Base-by-base conservation (phyloP, 2,329 filamentous ascomycete species). In the Fusarium goolgardi region DNA sequence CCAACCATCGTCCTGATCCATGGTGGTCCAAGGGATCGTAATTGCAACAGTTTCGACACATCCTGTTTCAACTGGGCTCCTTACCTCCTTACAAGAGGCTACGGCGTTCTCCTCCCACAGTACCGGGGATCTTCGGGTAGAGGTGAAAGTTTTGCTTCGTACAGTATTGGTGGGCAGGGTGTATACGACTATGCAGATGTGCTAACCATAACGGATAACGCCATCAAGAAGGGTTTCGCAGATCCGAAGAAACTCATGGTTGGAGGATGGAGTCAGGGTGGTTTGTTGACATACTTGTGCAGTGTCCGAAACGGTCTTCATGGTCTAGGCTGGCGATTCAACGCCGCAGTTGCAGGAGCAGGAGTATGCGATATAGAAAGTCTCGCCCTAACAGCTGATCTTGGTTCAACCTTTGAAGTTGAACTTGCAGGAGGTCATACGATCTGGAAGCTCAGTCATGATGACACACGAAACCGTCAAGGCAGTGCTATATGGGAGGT, bases 221-320 rank as follows among this genome's bases (percentile, higher is more conserved):
- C 77, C 10, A 74, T 82, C 49, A 67, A 71, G 18, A 39, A 71
- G 6, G 75, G 78, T 0, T 73, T 75, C 5, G 75, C 76, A 0
- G 73, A 82, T 31, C 35, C 64, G 1, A 47, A 75, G 3, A 73
- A 71, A 3, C 63, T 82, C 2, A 65, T 78, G 2, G 76, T 80
- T 0, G 78, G 76, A 3, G 80, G 80, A 1, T 79, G 73, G 71
- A 76, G 74, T 23, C 78, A 81, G 61, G 80, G 80, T 12, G 80
- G 80, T 3, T 78, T 77, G 16, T 63, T 82, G 1, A 71, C 76
- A 4, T 81, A 79, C 62, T 72, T 82, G 2, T 73, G 72, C 29
- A 71, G 72, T 25, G 77, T 78, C 4, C 75, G 79, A 16, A 80
- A 81, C 55, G 78, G 77, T 7, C 58, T 71, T 2, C 72, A 77